Conservation (phyloP, 495 filamentous ascomycete genomes). For the Bombardia bombarda region DNA sequence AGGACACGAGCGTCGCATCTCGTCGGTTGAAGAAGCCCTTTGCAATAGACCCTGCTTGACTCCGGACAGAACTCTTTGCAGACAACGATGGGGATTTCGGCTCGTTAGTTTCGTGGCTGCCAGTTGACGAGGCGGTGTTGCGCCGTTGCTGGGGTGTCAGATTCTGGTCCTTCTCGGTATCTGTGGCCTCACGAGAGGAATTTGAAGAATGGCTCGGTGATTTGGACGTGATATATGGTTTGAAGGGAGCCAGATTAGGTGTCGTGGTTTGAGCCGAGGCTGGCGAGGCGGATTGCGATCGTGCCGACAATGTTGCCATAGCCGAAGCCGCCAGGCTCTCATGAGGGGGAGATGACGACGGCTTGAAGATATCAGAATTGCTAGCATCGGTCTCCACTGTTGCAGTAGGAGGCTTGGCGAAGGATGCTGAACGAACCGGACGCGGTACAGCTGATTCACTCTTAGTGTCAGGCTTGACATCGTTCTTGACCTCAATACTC, state of each 20-base stretch:
- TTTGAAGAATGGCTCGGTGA: constrained; percentile 33
- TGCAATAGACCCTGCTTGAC: constrained; percentile 26
- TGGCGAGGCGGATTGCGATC: constrained; percentile 49
- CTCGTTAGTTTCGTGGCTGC: constrained; percentile 17
- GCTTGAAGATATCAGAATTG: constrained; percentile 49
- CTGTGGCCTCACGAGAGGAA: constrained; percentile 23
- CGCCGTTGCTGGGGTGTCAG: constrained; percentile 30
- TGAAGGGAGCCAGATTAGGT: constrained; percentile 41
- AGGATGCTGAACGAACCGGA: constrained; percentile 45
- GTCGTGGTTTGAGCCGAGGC: constrained; percentile 22
- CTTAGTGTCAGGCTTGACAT: constrained; percentile 12
- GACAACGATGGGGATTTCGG: constrained; percentile 27
- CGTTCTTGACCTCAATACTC: constrained; percentile 24
- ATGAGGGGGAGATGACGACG: constrained; percentile 38
- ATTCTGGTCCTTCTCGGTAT: constrained; percentile 26
- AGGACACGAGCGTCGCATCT: constrained; percentile 19
- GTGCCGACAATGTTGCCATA: constrained; percentile 62
- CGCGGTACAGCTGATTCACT: constrained; percentile 19
- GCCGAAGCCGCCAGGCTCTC: constrained; percentile 46
- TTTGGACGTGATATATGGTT: constrained; percentile 28
- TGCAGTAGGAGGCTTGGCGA: constrained; percentile 55
- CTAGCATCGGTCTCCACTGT: constrained; percentile 54
- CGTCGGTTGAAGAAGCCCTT: constrained; percentile 33
- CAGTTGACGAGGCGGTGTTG: constrained; percentile 34
- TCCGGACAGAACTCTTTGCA: constrained; percentile 26